Conservation (phyloP, 2,329 filamentous ascomycete genomes). For the Penicillium palitans region DNA sequence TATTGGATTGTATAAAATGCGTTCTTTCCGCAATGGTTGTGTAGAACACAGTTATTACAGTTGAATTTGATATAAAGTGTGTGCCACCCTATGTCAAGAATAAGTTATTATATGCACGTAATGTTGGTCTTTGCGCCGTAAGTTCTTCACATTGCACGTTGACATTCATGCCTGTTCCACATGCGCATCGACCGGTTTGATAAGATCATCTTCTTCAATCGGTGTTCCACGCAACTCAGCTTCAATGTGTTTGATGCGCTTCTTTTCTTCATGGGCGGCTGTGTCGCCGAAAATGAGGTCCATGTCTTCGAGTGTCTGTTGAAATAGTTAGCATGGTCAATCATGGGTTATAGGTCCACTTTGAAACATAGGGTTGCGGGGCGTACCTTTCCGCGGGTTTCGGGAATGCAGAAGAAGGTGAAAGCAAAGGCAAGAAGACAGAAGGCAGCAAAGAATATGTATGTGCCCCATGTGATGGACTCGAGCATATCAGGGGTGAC, state of each 20-base stretch:
- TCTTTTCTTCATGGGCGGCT: constrained; percentile 40
- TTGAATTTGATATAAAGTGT: neutral
- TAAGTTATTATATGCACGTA: neutral
- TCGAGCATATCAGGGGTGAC: constrained; percentile 42
- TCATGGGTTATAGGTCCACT: neutral
- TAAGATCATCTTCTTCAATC: constrained; percentile 20
- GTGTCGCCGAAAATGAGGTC: constrained; percentile 50
- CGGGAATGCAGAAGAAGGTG: constrained; percentile 39
- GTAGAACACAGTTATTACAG: neutral
- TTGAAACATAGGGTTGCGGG: neutral
- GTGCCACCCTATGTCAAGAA: neutral
- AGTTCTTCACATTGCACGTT: neutral
- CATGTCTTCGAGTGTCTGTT: constrained; percentile 57
- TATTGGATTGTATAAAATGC: too few relatives aligned
- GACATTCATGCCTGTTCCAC: constrained; percentile 17
- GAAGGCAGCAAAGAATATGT: constrained; percentile 43
- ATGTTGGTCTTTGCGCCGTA: neutral
- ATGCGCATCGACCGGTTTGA: constrained; percentile 26
- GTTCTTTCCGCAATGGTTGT: too few relatives aligned
- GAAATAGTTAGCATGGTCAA: neutral
- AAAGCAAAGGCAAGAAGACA: constrained; percentile 38
- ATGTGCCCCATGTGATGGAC: constrained; percentile 40
- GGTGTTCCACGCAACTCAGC: constrained; percentile 35
- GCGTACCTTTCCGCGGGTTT: constrained; percentile 38
- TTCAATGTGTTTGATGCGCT: constrained; percentile 43